phyloP scores from a whole-genome alignment of 1,284 basidiomycete genomes.

The Ganoderma boninense region DNA sequence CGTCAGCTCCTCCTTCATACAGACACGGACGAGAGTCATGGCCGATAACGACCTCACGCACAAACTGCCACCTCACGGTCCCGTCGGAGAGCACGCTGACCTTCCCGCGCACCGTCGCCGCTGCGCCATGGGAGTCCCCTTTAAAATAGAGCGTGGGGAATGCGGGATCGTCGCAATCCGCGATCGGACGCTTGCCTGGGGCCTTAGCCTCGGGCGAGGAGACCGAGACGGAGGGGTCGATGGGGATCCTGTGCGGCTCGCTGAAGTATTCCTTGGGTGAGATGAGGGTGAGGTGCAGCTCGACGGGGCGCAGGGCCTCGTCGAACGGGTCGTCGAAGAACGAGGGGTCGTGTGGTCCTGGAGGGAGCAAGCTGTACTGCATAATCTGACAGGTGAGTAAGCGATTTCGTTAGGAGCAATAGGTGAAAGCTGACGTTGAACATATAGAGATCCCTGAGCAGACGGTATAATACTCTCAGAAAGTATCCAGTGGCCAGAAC shows the following conservation, averaged over 20 bases:
- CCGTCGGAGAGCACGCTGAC: conserved; percentile 63
- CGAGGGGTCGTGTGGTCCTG: conserved; percentile 48
- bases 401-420: not conserved
- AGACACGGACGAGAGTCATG: not conserved
- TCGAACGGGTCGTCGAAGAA: conserved; percentile 69
- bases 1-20: not conserved
- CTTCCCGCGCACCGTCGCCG: conserved; percentile 57
- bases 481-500: too few relatives aligned
- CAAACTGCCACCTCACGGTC: conserved; percentile 69
- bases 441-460: conserved; percentile 37
- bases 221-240: conserved; percentile 7
- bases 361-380: conserved; percentile 48
- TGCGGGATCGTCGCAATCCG: conserved; percentile 34
- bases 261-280: conserved; percentile 35
- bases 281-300: conserved; percentile 61
- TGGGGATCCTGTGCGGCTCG: conserved; percentile 24
- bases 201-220: not conserved
- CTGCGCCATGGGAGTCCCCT: conserved; percentile 54
- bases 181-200: conserved; percentile 14
- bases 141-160: conserved; percentile 63
- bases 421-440: conserved; percentile 61
- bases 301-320: conserved; percentile 70
- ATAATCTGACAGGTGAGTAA: not conserved
- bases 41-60: conserved; percentile 46
- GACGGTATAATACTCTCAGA: not conserved